Conservation (phyloP, 108 stramenopile species). For the Schizochytrium sp. region DNA sequence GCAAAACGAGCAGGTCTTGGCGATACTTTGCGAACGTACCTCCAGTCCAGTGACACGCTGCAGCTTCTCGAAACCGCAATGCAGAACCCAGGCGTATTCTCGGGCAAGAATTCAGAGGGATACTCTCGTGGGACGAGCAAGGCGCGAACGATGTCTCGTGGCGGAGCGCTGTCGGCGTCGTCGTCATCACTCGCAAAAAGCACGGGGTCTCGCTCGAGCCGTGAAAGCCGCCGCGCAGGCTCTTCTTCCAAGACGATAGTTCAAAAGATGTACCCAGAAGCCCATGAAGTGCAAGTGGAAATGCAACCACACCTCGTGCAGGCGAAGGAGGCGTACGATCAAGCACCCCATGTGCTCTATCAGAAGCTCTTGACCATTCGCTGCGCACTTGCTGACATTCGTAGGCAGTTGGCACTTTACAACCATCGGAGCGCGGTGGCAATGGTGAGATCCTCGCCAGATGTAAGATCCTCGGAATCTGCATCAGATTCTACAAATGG, state of each 20-base stretch:
- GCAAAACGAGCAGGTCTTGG: background rate
- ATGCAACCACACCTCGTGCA: background rate
- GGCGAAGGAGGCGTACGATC: background rate
- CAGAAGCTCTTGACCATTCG: background rate
- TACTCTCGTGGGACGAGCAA: too few species aligned
- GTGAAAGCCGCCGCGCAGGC: too few species aligned
- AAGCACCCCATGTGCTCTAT: background rate
- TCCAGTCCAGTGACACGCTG: background rate
- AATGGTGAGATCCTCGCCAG: background rate
- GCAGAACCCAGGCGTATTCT: background rate
- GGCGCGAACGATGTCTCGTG: too few species aligned
- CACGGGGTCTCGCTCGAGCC: too few species aligned
- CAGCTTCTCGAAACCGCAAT: background rate
- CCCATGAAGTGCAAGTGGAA: background rate
- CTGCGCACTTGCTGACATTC: background rate
- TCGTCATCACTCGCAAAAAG: too few species aligned
- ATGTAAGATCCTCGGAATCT: too few species aligned
- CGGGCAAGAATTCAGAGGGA: too few species aligned
- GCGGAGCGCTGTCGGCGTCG: too few species aligned
- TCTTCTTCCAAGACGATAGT: too few species aligned
- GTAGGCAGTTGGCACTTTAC: background rate
- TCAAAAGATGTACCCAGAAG: background rate
- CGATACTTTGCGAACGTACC: background rate
- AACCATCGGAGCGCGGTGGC: background rate
- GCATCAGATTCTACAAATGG: too few species aligned